Evolutionary conservation across 2,329 filamentous ascomycete genomes (phyloP).

Genomic region (Aspergillus sp.): DNA sequence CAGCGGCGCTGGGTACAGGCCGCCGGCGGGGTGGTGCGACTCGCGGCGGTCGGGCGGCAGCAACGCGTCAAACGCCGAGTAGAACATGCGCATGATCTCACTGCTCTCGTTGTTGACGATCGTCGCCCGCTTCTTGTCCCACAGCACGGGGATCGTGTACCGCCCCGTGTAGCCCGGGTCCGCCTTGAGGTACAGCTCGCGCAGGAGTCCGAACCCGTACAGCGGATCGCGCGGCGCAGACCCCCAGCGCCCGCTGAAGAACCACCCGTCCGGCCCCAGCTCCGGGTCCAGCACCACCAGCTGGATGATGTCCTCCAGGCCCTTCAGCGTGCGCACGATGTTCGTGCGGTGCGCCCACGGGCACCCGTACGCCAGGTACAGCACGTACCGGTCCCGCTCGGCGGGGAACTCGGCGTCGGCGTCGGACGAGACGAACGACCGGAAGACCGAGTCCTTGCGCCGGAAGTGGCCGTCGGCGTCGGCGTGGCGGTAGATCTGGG

Average conservation of each 20-base stretch:
- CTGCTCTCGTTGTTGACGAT: constrained; percentile 88
- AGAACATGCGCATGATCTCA: constrained; percentile 84
- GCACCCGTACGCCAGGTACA: constrained; percentile 62
- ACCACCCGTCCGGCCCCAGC: constrained; percentile 61
- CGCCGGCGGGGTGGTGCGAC: constrained; percentile 48
- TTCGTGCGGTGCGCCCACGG: constrained; percentile 61
- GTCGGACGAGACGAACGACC: constrained; percentile 54
- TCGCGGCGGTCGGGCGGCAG: constrained; percentile 60
- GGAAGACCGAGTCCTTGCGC: constrained; percentile 55
- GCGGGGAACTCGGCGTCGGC: constrained; percentile 55
- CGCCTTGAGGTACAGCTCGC: constrained; percentile 71
- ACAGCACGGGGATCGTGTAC: constrained; percentile 80
- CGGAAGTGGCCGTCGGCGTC: constrained; percentile 53
- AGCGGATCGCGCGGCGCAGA: constrained; percentile 63
- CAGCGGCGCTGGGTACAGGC: constrained; percentile 65
- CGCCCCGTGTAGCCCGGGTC: constrained; percentile 68
- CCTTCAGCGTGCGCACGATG: constrained; percentile 51
- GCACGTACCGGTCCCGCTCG: constrained; percentile 59
- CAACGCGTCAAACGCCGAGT: constrained; percentile 69
- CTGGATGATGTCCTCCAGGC: constrained; percentile 50
- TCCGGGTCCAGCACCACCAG: constrained; percentile 43
- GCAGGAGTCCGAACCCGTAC: constrained; percentile 68
- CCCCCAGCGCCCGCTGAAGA: constrained; percentile 66
- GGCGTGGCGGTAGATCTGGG: constrained; percentile 32
- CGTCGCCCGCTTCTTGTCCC: constrained; percentile 69